Evolutionary conservation across 1,284 basidiomycete genomes (phyloP), one percentile per base, ranked within the genome.

Genomic region (Puccinia triticina): DNA sequence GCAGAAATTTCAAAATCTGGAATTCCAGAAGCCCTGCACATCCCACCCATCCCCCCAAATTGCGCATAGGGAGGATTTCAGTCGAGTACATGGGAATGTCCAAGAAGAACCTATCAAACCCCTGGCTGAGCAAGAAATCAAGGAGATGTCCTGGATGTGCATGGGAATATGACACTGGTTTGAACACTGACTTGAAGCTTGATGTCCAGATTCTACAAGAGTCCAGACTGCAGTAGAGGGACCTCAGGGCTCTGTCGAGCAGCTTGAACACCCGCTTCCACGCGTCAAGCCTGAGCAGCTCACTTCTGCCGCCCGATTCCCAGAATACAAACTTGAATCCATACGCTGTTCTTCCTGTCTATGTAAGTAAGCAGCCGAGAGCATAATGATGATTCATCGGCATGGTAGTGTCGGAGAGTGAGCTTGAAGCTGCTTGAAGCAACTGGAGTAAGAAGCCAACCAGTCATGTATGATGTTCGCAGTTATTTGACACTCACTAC

Each of bases 391-490:
- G 32, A 29, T 29, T 16, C 1, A 61, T 34, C n/a, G 59, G 34
- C 59, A 61, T 61, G 57, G 29, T 29, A 29, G 10, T 29, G 59
- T 29, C 26, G 59, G 59, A 61, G 29, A 61, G 29, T n/a, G 59
- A 61, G 16, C 59, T 32, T 61, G 59, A 61, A 61, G n/a, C n/a
- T n/a, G n/a, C n/a, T n/a, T n/a, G 32, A 29, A 61, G 26, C 16
- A 10, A 50, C 18, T 21, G 48, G 8, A 50, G 48, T 18, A 32
- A 34, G 16, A 4, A 61, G 59, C 18, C 29, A 5, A 16, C 29
- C 57, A 59, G n/a, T n/a, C 57, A 59, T 59, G 57, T 59, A 59
- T 59, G 57, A 59, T 59, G 57, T 59, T 59, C 29, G 4, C 59
- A 61, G 14, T 29, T 29, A 3, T 61, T 32, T 26, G 21, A 61